These are phyloP conservation scores for barrel medic (Medicago truncatula) DNA, from an alignment of 306 rosid genomes.

Conservation along the genomic window DNA sequence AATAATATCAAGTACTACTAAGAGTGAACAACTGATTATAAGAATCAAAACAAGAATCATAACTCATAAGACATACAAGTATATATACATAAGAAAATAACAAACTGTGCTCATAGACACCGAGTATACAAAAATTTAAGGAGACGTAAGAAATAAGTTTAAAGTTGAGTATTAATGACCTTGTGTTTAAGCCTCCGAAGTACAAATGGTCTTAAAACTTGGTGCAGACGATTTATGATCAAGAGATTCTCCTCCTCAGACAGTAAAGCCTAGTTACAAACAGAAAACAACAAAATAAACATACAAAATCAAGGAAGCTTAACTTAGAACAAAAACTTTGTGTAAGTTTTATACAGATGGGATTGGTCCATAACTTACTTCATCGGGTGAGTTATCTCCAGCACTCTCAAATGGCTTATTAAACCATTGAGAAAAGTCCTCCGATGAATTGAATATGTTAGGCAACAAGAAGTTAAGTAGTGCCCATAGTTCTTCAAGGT, in stretches of 20 bases:
- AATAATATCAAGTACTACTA: constrained; percentile 2
- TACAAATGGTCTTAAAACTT: constrained; percentile 98
- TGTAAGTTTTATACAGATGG: constrained; percentile 31
- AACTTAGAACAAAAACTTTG: not conserved
- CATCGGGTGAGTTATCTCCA: constrained; percentile 90
- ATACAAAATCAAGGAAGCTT: constrained; percentile 33
- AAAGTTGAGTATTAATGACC: constrained; percentile 54
- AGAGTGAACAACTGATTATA: constrained; percentile 19
- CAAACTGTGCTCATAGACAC: constrained; percentile 14
- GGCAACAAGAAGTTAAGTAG: constrained; percentile 97
- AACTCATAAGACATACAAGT: constrained; percentile 4
- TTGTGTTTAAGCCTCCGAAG: constrained; percentile 99
- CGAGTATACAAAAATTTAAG: constrained; percentile 24
- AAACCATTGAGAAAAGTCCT: constrained; percentile 99
- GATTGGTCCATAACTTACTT: constrained; percentile 61
- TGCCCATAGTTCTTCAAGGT: constrained; percentile 99
- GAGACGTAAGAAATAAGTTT: constrained; percentile 23
- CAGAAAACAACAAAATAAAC: constrained; percentile 35
- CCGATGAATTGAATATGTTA: constrained; percentile 94
- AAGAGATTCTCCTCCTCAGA: constrained; percentile 99
- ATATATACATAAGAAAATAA: constrained; percentile 23
- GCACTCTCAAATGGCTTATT: constrained; percentile 95
- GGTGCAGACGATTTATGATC: constrained; percentile 98
- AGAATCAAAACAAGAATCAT: constrained; percentile 35
- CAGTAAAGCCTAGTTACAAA: constrained; percentile 74